Conservation (phyloP, 169 alveolate genomes). For the Cryptosporidium sp. region DNA sequence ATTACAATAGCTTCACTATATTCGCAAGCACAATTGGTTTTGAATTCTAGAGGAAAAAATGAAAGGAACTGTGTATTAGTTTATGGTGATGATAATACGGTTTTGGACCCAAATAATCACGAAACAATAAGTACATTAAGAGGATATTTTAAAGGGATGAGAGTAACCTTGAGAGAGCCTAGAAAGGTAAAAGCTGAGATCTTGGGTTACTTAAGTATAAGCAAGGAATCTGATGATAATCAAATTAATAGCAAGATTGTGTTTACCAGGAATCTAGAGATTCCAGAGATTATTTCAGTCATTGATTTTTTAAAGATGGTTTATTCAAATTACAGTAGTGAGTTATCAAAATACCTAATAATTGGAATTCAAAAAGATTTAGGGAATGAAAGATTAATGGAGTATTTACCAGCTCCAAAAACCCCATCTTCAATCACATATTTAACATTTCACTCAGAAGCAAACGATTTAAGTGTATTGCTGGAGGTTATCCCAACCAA, state of each 20-base stretch:
- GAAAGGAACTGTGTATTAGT: slow-evolving; percentile 3
- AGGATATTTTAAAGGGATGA: neutral
- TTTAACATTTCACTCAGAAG: slow-evolving; percentile 2
- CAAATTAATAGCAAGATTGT: neutral
- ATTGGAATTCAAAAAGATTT: slow-evolving; percentile 34
- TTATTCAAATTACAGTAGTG: neutral
- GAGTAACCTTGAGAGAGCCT: neutral
- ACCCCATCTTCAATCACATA: slow-evolving; percentile 61
- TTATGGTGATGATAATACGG: neutral
- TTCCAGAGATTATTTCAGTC: slow-evolving; percentile 59
- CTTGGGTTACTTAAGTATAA: neutral
- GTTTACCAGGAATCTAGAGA: neutral
- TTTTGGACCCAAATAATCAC: slow-evolving; percentile 40
- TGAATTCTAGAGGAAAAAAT: slow-evolving; percentile 18
- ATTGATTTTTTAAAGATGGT: slow-evolving; percentile 4
- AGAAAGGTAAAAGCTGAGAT: slow-evolving; percentile 3
- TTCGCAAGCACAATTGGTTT: slow-evolving; percentile 52
- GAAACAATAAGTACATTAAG: neutral
- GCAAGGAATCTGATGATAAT: neutral
- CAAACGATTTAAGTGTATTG: neutral
- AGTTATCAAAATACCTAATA: slow-evolving; percentile 21
- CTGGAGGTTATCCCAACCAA: slow-evolving; percentile 22
- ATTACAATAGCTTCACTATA: slow-evolving; percentile 43
- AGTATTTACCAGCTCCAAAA: slow-evolving; percentile 36
- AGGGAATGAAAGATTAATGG: slow-evolving; percentile 15